Base-by-base conservation (phyloP, 805 yeast species). In the Scheffersomyces ergatensis region DNA sequence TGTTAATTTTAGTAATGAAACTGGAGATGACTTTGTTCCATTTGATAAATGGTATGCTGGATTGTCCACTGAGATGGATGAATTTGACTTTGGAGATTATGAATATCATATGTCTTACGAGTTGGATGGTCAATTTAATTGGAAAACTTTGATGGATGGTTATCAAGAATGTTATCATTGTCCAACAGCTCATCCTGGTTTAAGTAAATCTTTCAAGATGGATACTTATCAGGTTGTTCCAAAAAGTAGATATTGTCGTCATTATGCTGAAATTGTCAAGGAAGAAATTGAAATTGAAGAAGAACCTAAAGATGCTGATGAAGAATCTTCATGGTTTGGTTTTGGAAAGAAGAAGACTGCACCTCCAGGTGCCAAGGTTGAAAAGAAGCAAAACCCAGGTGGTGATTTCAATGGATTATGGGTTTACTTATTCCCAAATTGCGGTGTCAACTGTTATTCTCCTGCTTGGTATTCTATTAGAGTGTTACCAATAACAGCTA, bases 101-200 rank as follows among this genome's bases (percentile, higher is more conserved):
- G 83, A 79, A 48, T 79, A 78, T 60, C 78, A 79, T 59, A 77
- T 78, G 83, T 74, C 81, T 13, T 79, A 78, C 49, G 83, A 79
- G 54, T 66, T 79, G 34, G 82, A 78, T 48, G 84, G 85, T 37
- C 63, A 75, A 51, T 79, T 79, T 65, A 79, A 79, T 62, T 79
- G 85, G 84, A 79, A 79, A 51, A 79, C 84, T 4, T 65, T 79
- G 45, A 78, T 79, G 82, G 84, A 79, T 50, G 83, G 85, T 7
- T 79, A 79, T 60, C 83, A 79, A 62, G 84, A 79, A 59, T 79
- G 84, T 50, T 79, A 79, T 60, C 85, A 79, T 56, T 79, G 84
- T 57, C 84, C 85, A 33, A 79, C 83, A 9, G 83, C 83, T 1
- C 85, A 79, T 49, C 83, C 83, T 4, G 83, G 83, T 15, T 62